Percentiles rank a stretch among this genome's conserved stretches.
Conservation (phyloP, 2,329 filamentous ascomycete species). For the Fusarium miscanthi region DNA sequence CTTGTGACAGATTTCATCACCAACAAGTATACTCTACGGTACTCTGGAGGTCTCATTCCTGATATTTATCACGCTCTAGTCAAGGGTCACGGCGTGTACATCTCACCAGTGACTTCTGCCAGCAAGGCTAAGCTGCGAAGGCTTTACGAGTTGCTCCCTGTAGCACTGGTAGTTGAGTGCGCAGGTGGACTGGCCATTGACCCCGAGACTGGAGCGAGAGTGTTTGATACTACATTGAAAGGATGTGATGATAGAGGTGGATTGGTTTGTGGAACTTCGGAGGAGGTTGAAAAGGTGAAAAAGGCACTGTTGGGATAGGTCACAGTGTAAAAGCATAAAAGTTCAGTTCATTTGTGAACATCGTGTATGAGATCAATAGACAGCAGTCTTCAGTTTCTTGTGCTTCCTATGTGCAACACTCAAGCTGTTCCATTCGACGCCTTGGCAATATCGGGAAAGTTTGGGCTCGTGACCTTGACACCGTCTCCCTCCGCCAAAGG, state of each 20-base stretch:
- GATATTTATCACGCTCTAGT: conserved; percentile 69
- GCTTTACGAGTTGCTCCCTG: conserved; percentile 68
- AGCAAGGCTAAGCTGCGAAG: conserved; percentile 68
- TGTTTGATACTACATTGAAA: conserved; percentile 54
- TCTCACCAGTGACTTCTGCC: conserved; percentile 64
- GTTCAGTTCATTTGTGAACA: background rate
- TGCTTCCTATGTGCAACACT: rapidly evolving
- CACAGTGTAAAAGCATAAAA: background rate
- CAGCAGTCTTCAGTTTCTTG: background rate
- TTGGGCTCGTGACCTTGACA: conserved; percentile 22
- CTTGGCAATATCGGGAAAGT: conserved; percentile 17
- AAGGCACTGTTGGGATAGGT: conserved; percentile 24
- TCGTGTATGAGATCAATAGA: background rate
- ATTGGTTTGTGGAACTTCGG: conserved; percentile 60
- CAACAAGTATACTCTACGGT: conserved; percentile 69
- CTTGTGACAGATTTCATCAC: conserved; percentile 62
- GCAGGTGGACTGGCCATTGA: conserved; percentile 68
- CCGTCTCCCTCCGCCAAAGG: conserved; percentile 2
- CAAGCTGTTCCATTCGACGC: background rate
- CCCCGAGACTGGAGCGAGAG: conserved; percentile 53
- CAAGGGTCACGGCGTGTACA: conserved; percentile 71
- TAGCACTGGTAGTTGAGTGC: conserved; percentile 71
- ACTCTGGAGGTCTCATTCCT: conserved; percentile 70
- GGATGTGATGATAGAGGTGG: conserved; percentile 63
- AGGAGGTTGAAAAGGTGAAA: conserved; percentile 58